Base-by-base conservation (phyloP, 1,139 yeast species). In the Saccharomyces hybrid region DNA sequence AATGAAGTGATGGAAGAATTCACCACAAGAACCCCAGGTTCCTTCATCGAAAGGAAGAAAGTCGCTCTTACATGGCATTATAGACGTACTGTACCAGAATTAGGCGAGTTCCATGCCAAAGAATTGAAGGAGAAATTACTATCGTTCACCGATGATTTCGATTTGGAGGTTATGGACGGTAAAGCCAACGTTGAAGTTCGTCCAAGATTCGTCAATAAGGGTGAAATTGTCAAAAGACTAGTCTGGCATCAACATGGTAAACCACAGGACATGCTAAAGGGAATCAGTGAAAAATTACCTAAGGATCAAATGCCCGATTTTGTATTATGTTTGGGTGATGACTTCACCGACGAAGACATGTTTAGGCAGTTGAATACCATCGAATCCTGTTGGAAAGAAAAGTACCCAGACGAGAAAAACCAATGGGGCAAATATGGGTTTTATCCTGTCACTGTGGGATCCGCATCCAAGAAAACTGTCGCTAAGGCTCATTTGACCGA, bases 51-150 rank as follows among this genome's bases (percentile, higher is more conserved):
- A 70, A 80, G 79, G 65, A 95, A 95, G 70, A 86, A 89, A 64
- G 97, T 93, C 14, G 98, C 99, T 0, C 74, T 93, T 55, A 91
- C 98, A 0, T 95, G 99, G 99, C 99, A 95, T 73, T 93, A 93
- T 70, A 82, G 99, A 63, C 80, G 96, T 53, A 83, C 96, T 1
- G 99, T 90, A 64, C 98, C 98, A 0, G 96, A 86, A 57, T 79
- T 88, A 63, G 99, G 99, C 30, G 81, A 77, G 49, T 91, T 80
- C 73, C 97, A 90, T 71, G 95, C 98, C 0, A 76, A 80, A 30
- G 81, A 84, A 67, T 80, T 95, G 64, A 79, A 85, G 60, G 77
- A 83, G 44, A 84, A 85, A 59, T 72, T 95, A 56, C 76, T 79
- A 57, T 78, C 84, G 1, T 81, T 90, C 23, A 86, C 82, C 1